A percentile compares a stretch with the other conserved stretches of the same genome.
These are phyloP conservation scores for Xylariaceae sp. DNA, from an alignment of 2,329 filamentous ascomycete genomes.

Conservation along the genomic window DNA sequence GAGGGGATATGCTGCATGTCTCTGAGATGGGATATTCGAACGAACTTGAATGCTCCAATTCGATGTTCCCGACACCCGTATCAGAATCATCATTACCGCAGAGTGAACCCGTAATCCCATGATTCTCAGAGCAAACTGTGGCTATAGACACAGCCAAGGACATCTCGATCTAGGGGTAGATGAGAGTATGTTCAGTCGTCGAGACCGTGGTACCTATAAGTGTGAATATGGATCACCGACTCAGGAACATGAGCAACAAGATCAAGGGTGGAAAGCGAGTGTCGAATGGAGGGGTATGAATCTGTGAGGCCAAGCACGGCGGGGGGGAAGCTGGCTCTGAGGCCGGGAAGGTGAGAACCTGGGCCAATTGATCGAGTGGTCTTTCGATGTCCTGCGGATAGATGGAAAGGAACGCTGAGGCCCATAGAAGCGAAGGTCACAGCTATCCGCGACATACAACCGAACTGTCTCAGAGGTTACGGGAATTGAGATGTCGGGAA, in stretches of 20 bases:
- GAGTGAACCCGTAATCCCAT: background rate
- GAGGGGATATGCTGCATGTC: background rate
- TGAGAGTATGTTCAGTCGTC: background rate
- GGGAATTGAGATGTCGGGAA: background rate
- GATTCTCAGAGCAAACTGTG: background rate
- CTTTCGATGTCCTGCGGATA: slow-evolving; percentile 13
- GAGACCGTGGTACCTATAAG: no score
- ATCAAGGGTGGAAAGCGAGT: background rate
- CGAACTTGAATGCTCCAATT: background rate
- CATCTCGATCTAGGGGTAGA: background rate
- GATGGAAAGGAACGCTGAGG: background rate
- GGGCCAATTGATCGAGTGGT: slow-evolving; percentile 14
- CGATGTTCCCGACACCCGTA: background rate
- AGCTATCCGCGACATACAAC: background rate
- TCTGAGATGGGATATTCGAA: background rate
- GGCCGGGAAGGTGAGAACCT: background rate
- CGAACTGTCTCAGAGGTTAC: slow-evolving; percentile 2
- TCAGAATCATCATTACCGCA: background rate
- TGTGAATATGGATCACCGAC: background rate
- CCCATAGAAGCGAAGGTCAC: slow-evolving; percentile 11
- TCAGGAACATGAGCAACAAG: background rate
- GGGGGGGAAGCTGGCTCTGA: no score
- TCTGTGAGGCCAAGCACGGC: no score
- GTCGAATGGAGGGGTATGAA: no score
- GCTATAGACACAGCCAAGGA: background rate